phyloP scores from a whole-genome alignment of 2,329 filamentous ascomycete species.

The Talaromyces sp. region DNA sequence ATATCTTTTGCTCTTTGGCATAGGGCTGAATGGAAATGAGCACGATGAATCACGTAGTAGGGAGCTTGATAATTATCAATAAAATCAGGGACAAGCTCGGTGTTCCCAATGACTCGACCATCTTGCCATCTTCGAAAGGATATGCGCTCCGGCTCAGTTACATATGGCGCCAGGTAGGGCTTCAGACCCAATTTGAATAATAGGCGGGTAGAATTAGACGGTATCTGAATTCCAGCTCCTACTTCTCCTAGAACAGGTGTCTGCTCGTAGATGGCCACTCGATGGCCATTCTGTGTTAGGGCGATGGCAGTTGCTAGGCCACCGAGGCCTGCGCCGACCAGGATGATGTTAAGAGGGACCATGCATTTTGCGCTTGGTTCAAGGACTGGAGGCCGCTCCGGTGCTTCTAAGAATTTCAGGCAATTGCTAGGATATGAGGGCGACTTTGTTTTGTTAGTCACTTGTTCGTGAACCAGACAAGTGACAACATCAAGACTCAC shows the following conservation, averaged over 20 bases:
- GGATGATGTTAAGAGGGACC: neutral
- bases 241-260: slow-evolving; percentile 22
- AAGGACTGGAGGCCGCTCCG: neutral
- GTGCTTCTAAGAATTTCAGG: neutral
- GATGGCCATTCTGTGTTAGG: neutral
- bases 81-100: slow-evolving; percentile 4
- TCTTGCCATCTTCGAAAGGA: slow-evolving; percentile 30
- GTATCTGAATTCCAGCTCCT: slow-evolving; percentile 35
- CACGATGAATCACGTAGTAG: slow-evolving; percentile 50
- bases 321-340: neutral
- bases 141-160: slow-evolving; percentile 30
- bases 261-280: neutral
- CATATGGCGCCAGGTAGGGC: slow-evolving; percentile 25
- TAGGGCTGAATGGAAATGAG: slow-evolving; percentile 44
- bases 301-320: neutral
- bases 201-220: slow-evolving; percentile 30
- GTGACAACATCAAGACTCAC: neutral
- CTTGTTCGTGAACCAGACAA: neutral
- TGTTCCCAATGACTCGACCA: slow-evolving; percentile 27
- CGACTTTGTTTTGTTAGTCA: neutral
- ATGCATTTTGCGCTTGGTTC: neutral
- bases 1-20: slow-evolving; percentile 1
- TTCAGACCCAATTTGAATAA: slow-evolving; percentile 29
- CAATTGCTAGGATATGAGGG: neutral
- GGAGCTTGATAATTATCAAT: slow-evolving; percentile 34